A percentile compares a stretch with the other conserved stretches of the same genome.
Evolutionary conservation across 2,329 filamentous ascomycete genomes (phyloP).

Genomic region (Aspergillus phoenicis): DNA sequence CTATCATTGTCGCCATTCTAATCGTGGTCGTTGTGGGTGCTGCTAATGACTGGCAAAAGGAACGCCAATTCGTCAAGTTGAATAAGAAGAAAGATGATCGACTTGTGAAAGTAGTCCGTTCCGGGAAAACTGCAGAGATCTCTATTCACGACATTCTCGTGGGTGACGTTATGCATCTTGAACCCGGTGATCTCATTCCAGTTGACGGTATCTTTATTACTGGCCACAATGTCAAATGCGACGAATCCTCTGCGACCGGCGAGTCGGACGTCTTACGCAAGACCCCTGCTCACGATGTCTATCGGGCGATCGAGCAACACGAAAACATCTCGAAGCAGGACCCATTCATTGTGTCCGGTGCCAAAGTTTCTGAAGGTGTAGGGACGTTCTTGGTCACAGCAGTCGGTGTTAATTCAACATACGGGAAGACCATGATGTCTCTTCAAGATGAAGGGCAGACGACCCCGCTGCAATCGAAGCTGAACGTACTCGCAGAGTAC

Average conservation of each 20-base stretch:
- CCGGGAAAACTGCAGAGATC: conserved; percentile 69
- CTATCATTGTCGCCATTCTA: conserved; percentile 74
- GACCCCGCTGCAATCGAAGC: conserved; percentile 75
- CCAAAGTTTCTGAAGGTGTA: conserved; percentile 74
- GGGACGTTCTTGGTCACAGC: conserved; percentile 76
- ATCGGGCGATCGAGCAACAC: conserved; percentile 62
- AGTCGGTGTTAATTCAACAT: conserved; percentile 71
- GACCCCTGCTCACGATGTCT: conserved; percentile 64
- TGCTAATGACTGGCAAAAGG: conserved; percentile 81
- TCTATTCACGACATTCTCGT: conserved; percentile 72
- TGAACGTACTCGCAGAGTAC: conserved; percentile 76
- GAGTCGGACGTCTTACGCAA: conserved; percentile 76
- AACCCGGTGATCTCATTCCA: conserved; percentile 72
- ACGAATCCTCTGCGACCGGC: conserved; percentile 75
- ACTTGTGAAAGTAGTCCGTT: conserved; percentile 73
- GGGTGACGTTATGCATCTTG: conserved; percentile 72
- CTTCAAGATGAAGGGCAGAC: conserved; percentile 75
- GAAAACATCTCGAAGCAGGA: conserved; percentile 67
- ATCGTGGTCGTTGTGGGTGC: conserved; percentile 77
- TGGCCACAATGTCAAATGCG: conserved; percentile 67
- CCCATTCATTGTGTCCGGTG: conserved; percentile 79
- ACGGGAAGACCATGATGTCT: conserved; percentile 78
- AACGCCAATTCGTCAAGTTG: conserved; percentile 76
- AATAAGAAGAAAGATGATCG: conserved; percentile 80
- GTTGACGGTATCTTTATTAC: conserved; percentile 72